phyloP scores from a whole-genome alignment of 2,329 filamentous ascomycete species.

The Hyphodiscus sp. region DNA sequence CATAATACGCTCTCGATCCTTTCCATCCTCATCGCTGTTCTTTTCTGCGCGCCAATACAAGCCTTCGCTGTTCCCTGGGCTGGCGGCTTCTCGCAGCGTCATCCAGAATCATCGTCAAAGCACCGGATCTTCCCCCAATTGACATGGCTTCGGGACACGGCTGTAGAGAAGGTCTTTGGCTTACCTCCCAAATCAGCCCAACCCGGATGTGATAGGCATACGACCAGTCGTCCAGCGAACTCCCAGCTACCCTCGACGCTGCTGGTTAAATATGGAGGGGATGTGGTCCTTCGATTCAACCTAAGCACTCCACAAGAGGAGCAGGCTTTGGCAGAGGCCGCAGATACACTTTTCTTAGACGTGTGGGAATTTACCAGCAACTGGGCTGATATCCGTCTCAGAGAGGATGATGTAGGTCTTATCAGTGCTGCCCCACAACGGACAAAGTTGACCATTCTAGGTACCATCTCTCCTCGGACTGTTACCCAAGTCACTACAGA shows the following conservation, averaged over 20 bases:
- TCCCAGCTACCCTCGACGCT: slow-evolving; percentile 29
- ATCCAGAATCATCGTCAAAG: slow-evolving; percentile 6
- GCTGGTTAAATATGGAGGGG: slow-evolving; percentile 57
- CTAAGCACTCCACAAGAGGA: slow-evolving; percentile 64
- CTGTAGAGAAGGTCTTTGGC: slow-evolving; percentile 45
- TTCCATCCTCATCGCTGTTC: slow-evolving; percentile 3
- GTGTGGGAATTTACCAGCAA: slow-evolving; percentile 80
- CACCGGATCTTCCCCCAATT: slow-evolving; percentile 40
- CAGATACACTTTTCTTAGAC: slow-evolving; percentile 73
- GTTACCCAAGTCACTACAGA: slow-evolving; percentile 67
- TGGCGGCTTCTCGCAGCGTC: slow-evolving; percentile 11
- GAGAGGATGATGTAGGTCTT: slow-evolving; percentile 60
- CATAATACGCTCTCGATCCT: slow-evolving; percentile 4
- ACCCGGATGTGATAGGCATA: slow-evolving; percentile 11
- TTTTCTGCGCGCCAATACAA: slow-evolving; percentile 9
- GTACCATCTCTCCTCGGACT: slow-evolving; percentile 69
- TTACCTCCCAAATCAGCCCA: slow-evolving; percentile 25
- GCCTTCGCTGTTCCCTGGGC: slow-evolving; percentile 19
- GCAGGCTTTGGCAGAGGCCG: slow-evolving; percentile 62
- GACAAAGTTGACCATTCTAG: slow-evolving; percentile 30
- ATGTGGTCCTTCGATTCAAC: slow-evolving; percentile 88
- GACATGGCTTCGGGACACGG: slow-evolving; percentile 44
- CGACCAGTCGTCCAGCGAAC: slow-evolving; percentile 16
- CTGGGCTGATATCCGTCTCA: slow-evolving; percentile 78
- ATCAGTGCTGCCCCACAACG: neutral